Evolutionary conservation across 768 basidiomycete genomes (phyloP), one percentile per base, ranked within the genome.

Genomic region (Panellus pusillus): DNA sequence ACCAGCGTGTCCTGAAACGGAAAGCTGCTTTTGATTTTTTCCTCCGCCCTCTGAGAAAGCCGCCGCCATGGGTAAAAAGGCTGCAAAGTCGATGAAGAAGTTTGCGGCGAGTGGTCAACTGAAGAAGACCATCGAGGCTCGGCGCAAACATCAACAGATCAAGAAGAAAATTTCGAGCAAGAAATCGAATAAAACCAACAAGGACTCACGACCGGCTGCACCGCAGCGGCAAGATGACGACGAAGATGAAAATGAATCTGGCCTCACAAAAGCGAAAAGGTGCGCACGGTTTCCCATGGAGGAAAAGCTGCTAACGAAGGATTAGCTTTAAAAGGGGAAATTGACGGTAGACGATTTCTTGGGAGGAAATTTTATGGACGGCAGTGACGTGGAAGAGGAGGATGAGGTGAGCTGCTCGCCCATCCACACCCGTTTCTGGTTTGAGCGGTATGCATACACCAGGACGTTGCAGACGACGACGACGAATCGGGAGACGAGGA

Each of bases 91-190:
- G 0, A 88, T 89, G 11, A 85, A 87, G 66, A 93, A 95, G 72
- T 95, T 95, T 62, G 89, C 87, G 9, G 77, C 90, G 4, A 92
- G 89, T 54, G 95, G 95, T 1, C 86, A 89, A 65, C 82, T 98
- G 48, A 91, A 92, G 65, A 88, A 91, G 60, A 82, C 84, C 17
- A 97, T 98, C 46, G 79, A 91, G 62, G 80, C 85, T 6, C 78
- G 95, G n/a, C 81, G 86, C 53, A 90, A 92, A 62, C 82, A 87
- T 63, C 87, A 93, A 64, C 81, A 91, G 64, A 74, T 82, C 57
- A 80, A 82, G 63, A 89, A 87, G 70, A 86, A 86, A 68, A 76
- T 82, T 27, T 80, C 89, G 65, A 75, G 78, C 38, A 79, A 87
- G 59, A 81, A 78, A 61, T 75, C 75, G 51, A 61, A 67, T 61